These are phyloP conservation scores for Nothomitra cinnamomea DNA, from an alignment of 2,329 filamentous ascomycete genomes.

Conservation along the genomic window DNA sequence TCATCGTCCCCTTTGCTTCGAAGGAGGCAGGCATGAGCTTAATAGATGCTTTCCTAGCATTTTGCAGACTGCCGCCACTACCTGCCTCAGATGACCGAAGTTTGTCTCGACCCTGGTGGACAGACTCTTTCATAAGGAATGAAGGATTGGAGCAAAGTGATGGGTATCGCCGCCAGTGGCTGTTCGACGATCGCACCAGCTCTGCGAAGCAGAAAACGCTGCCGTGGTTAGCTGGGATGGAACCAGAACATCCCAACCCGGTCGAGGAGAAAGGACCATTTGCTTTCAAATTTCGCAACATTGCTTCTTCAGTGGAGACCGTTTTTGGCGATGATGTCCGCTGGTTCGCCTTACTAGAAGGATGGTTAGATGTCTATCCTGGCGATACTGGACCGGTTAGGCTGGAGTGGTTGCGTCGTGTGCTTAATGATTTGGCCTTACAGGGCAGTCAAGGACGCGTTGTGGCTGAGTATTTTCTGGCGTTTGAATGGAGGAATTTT, in stretches of 20 bases:
- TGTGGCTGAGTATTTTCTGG: conserved; percentile 53
- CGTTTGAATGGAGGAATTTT: conserved; percentile 43
- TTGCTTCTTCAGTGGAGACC: conserved; percentile 30
- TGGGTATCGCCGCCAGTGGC: neutral
- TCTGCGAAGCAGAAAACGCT: neutral
- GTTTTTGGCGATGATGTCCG: conserved; percentile 32
- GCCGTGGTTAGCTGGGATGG: conserved; percentile 16
- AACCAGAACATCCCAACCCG: conserved; percentile 8
- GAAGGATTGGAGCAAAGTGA: conserved; percentile 19
- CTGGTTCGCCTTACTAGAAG: conserved; percentile 28
- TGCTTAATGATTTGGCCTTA: conserved; percentile 40
- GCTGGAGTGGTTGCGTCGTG: conserved; percentile 31
- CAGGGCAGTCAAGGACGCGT: conserved; percentile 26
- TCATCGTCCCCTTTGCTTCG: conserved; percentile 33
- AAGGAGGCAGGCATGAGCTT: conserved; percentile 28
- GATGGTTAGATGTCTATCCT: conserved; percentile 16
- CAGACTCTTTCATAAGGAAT: conserved; percentile 37
- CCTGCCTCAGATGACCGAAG: conserved; percentile 12
- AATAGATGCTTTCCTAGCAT: conserved; percentile 53
- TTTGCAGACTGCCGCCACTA: conserved; percentile 45
- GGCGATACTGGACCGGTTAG: conserved; percentile 20
- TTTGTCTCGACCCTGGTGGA: conserved; percentile 22
- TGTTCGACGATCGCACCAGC: neutral
- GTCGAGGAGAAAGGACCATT: conserved; percentile 12
- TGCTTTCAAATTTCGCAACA: conserved; percentile 21